These are phyloP conservation scores for Fusarium xyrophilum DNA, from an alignment of 2,329 filamentous ascomycete genomes.

Conservation along the genomic window DNA sequence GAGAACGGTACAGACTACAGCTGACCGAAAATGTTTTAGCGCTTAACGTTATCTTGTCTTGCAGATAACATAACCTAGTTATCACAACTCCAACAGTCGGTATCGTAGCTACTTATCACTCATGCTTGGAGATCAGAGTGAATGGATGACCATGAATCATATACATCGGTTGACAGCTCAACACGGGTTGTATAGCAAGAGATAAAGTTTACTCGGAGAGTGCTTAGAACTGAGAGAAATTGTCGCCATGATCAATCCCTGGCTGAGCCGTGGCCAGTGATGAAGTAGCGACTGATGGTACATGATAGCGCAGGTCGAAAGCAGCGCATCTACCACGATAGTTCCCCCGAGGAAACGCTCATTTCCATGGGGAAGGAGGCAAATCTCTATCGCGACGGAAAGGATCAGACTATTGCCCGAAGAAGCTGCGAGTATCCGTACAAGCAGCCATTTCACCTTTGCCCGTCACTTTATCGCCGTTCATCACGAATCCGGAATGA, in stretches of 20 bases:
- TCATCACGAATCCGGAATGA: constrained; percentile 1
- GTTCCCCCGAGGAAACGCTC: not conserved
- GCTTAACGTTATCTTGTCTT: not conserved
- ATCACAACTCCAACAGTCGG: not conserved
- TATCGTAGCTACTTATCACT: not conserved
- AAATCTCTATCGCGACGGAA: not conserved
- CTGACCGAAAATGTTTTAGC: not conserved
- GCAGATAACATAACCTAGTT: not conserved
- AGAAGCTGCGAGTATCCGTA: not conserved
- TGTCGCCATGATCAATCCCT: accelerated
- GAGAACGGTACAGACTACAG: not conserved
- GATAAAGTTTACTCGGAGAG: accelerated
- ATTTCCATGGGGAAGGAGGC: not conserved
- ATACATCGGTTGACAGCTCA: accelerated
- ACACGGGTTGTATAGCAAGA: accelerated
- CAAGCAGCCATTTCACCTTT: not conserved
- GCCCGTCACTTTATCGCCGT: not conserved
- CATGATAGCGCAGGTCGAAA: not conserved
- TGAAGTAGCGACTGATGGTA: not conserved
- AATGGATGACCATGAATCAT: accelerated
- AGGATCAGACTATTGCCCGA: not conserved
- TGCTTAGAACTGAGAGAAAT: accelerated
- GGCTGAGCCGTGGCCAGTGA: accelerated
- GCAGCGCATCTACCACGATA: not conserved
- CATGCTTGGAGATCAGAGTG: accelerated